phyloP scores from a whole-genome alignment of 768 basidiomycete species.

The Leccinum longicurvipes region DNA sequence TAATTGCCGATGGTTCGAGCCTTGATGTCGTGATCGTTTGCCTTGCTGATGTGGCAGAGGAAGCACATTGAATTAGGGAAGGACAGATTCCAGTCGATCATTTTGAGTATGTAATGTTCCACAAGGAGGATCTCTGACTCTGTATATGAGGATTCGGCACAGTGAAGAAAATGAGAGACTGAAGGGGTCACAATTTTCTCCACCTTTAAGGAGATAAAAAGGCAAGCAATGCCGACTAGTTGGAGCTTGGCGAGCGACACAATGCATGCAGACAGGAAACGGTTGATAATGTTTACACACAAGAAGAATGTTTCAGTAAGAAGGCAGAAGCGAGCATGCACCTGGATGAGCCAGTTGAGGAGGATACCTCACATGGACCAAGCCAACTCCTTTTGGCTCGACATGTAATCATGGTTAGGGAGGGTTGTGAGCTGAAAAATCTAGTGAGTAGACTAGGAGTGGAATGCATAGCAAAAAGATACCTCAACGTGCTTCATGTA shows the following conservation, averaged over 20 bases:
- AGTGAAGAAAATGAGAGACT: conserved; percentile 72
- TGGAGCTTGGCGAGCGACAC: conserved; percentile 84
- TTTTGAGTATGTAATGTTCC: conserved; percentile 83
- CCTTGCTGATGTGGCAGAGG: conserved; percentile 86
- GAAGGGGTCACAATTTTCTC: conserved; percentile 92
- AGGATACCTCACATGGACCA: conserved; percentile 90
- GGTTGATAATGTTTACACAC: conserved; percentile 79
- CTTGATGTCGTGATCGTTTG: conserved; percentile 85
- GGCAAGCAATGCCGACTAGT: conserved; percentile 83
- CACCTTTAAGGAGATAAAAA: conserved; percentile 88
- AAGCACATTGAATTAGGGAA: conserved; percentile 89
- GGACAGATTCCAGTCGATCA: conserved; percentile 80
- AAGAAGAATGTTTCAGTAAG: conserved; percentile 93
- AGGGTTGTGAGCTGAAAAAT: conserved; percentile 61
- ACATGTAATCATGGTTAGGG: conserved; percentile 85
- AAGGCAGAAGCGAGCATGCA: conserved; percentile 82
- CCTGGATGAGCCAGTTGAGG: conserved; percentile 91
- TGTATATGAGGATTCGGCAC: conserved; percentile 73
- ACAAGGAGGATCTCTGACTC: conserved; percentile 83
- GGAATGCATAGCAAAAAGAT: conserved; percentile 10
- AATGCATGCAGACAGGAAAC: conserved; percentile 65
- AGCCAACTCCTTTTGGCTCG: conserved; percentile 72
- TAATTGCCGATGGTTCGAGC: conserved; percentile 89
- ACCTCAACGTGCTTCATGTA: conserved; percentile 86
- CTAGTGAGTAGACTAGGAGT: neutral